Conservation (phyloP, 2,329 filamentous ascomycete species). For the Calonectria multiphialidica region DNA sequence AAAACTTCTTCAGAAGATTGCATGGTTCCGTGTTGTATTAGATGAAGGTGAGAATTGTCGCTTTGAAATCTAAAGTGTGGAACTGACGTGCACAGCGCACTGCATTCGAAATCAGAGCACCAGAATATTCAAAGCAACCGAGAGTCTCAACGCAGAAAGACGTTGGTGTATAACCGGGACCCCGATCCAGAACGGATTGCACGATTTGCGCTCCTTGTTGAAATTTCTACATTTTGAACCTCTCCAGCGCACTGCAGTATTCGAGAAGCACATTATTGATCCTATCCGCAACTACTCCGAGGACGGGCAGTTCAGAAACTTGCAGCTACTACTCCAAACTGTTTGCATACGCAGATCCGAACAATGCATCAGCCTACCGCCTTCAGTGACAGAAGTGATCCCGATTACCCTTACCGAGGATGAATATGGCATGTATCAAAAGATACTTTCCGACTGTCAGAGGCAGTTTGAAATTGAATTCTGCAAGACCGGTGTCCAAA, state of each 20-base stretch:
- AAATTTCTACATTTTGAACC: neutral
- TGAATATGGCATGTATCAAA: neutral
- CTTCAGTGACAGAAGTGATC: neutral
- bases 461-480: neutral
- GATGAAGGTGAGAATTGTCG: neutral
- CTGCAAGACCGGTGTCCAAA: neutral
- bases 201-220: neutral
- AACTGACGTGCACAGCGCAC: neutral
- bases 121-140: neutral
- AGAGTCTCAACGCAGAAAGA: neutral
- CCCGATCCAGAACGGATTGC: neutral
- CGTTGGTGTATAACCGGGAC: neutral
- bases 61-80: no score
- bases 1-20: neutral
- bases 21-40: neutral
- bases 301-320: neutral
- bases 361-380: neutral
- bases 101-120: slow-evolving; percentile 1
- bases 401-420: neutral
- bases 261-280: neutral
- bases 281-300: neutral
- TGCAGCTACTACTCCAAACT: neutral
- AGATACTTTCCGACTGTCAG: neutral
- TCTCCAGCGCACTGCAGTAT: neutral
- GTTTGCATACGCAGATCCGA: neutral